phyloP scores from a whole-genome alignment of 331 rosid genomes.

The Cydonia oblonga region DNA sequence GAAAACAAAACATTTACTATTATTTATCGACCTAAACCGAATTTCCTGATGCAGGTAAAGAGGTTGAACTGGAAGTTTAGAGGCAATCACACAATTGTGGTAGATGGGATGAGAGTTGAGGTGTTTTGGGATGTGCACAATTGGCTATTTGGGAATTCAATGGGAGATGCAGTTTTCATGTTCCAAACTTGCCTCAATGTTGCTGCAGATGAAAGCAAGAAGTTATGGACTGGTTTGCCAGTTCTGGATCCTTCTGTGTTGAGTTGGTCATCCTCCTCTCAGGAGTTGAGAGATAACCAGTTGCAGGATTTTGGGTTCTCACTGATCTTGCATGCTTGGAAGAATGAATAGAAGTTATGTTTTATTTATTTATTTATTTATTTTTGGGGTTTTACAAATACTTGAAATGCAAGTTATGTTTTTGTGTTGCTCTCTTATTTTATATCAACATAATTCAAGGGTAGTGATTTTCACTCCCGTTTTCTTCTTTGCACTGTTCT shows the following conservation, averaged over 20 bases:
- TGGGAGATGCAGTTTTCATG: slow-evolving; percentile 67
- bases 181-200: slow-evolving; percentile 52
- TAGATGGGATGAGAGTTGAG: slow-evolving; percentile 64
- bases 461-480: neutral
- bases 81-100: slow-evolving; percentile 57
- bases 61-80: slow-evolving; percentile 71
- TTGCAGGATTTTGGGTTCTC: slow-evolving; percentile 61
- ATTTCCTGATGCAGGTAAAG: slow-evolving; percentile 54
- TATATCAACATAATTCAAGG: neutral
- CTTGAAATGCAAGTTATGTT: neutral
- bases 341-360: slow-evolving; percentile 37
- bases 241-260: slow-evolving; percentile 30
- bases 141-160: slow-evolving; percentile 66
- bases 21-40: neutral
- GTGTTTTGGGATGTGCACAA: slow-evolving; percentile 84
- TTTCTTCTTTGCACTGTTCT: neutral
- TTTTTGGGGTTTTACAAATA: neutral
- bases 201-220: slow-evolving; percentile 25
- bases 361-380: too few species aligned
- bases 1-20: too few species aligned
- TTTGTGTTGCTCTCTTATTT: neutral
- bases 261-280: slow-evolving; percentile 36
- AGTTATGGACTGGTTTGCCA: slow-evolving; percentile 27
- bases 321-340: slow-evolving; percentile 75
- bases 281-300: slow-evolving; percentile 38